phyloP scores from a whole-genome alignment of 1,284 basidiomycete species.

The Vanrija pseudolonga region DNA sequence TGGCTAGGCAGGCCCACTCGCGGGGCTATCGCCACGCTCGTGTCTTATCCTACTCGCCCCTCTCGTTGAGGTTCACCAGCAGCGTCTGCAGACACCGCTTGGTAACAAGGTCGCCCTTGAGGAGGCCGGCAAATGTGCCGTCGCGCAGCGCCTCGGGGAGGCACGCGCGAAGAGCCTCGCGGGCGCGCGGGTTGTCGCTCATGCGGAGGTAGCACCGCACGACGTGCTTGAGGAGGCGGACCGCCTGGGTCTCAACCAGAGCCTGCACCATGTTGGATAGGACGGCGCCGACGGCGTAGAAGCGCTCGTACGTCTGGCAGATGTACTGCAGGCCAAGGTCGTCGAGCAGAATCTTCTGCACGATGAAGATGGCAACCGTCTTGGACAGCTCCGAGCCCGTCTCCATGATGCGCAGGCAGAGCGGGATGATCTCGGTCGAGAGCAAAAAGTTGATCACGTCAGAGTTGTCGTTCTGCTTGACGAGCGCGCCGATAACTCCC shows the following conservation, averaged over 20 bases:
- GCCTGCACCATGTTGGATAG: slow-evolving; percentile 98
- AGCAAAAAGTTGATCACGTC: slow-evolving; percentile 98
- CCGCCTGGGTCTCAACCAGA: slow-evolving; percentile 94
- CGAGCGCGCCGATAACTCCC: slow-evolving; percentile 96
- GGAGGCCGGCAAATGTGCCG: slow-evolving; percentile 82
- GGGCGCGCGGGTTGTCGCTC: slow-evolving; percentile 91
- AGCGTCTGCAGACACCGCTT: slow-evolving; percentile 94
- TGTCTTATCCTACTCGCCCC: slow-evolving; percentile 37
- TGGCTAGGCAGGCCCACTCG: too few species aligned
- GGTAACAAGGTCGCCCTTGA: slow-evolving; percentile 95
- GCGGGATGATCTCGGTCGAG: slow-evolving; percentile 98
- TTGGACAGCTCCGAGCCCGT: slow-evolving; percentile 99
- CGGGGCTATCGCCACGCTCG: neutral
- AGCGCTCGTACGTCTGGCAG: slow-evolving; percentile 98
- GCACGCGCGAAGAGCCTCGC: slow-evolving; percentile 93
- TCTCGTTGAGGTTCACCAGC: slow-evolving; percentile 74
- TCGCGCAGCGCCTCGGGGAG: slow-evolving; percentile 95
- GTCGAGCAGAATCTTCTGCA: slow-evolving; percentile 97
- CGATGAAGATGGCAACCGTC: slow-evolving; percentile 99
- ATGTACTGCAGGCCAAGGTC: slow-evolving; percentile 98
- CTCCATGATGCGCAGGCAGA: slow-evolving; percentile 99
- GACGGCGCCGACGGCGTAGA: slow-evolving; percentile 98
- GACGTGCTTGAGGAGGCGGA: slow-evolving; percentile 94
- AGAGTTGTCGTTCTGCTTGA: slow-evolving; percentile 99
- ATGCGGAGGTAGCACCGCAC: slow-evolving; percentile 94